These are phyloP conservation scores for Pseudogymnoascus sp. DNA, from an alignment of 2,329 filamentous ascomycete genomes.

Conservation along the genomic window DNA sequence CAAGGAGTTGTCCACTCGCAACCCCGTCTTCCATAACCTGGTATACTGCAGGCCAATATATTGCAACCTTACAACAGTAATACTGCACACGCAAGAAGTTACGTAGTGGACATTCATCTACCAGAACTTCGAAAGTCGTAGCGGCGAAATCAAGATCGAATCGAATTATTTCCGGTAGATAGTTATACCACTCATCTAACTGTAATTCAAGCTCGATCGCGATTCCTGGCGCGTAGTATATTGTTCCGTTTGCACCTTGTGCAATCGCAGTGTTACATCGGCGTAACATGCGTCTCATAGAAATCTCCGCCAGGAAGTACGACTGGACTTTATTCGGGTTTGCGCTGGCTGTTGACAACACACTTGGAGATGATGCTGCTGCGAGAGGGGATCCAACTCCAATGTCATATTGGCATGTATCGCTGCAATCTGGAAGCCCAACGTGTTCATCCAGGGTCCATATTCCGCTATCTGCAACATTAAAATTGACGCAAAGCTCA, in stretches of 20 bases:
- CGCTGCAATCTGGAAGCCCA: slow-evolving; percentile 18
- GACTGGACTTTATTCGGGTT: slow-evolving; percentile 9
- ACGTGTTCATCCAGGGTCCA: slow-evolving; percentile 22
- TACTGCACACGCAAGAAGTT: slow-evolving; percentile 22
- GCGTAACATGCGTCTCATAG: slow-evolving; percentile 30
- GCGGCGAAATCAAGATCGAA: slow-evolving; percentile 17
- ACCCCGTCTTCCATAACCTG: slow-evolving; percentile 18
- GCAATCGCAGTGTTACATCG: slow-evolving; percentile 24
- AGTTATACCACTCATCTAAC: slow-evolving; percentile 29
- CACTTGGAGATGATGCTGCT: neutral
- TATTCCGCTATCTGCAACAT: slow-evolving; percentile 23
- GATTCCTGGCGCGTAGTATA: slow-evolving; percentile 23
- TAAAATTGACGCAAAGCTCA: slow-evolving; percentile 23
- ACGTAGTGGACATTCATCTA: neutral
- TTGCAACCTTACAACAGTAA: slow-evolving; percentile 24
- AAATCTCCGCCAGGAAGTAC: slow-evolving; percentile 28
- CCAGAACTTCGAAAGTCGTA: slow-evolving; percentile 5
- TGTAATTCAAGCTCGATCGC: slow-evolving; percentile 29
- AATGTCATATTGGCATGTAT: slow-evolving; percentile 19
- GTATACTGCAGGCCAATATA: slow-evolving; percentile 26
- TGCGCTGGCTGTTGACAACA: neutral
- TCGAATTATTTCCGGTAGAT: slow-evolving; percentile 25
- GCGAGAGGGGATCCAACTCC: neutral
- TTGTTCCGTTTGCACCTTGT: slow-evolving; percentile 14
- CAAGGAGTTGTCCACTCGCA: slow-evolving; percentile 9